Evolutionary conservation across 345 rosid genomes (phyloP).

Genomic region (Barbarea vulgaris): DNA sequence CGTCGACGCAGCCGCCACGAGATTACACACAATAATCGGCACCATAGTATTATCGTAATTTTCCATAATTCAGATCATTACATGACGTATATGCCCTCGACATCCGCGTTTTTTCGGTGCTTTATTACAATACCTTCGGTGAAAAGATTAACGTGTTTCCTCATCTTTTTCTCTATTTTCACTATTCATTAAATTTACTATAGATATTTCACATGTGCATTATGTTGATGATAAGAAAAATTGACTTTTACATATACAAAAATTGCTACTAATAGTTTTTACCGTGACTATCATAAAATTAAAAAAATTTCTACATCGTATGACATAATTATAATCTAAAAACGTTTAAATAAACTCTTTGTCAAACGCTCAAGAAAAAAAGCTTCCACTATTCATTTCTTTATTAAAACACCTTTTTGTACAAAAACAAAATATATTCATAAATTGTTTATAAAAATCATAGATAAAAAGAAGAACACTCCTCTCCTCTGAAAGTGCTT

Average conservation of each 20-base stretch:
- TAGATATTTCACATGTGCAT: no score
- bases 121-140: slow-evolving; percentile 34
- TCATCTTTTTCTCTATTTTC: background rate
- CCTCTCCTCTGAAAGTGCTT: slow-evolving; percentile 21
- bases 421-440: background rate
- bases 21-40: background rate
- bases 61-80: no score
- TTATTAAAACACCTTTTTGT: slow-evolving; percentile 25
- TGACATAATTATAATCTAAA: background rate
- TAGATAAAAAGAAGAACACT: slow-evolving; percentile 34
- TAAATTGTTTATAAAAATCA: background rate
- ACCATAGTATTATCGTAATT: background rate
- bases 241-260: no score
- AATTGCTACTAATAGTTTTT: no score
- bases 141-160: slow-evolving; percentile 31
- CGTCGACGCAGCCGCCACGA: slow-evolving; percentile 39
- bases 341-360: background rate
- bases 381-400: slow-evolving; percentile 12
- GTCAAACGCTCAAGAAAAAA: background rate
- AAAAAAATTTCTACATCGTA: background rate
- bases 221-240: background rate
- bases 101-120: slow-evolving; percentile 31
- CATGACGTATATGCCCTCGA: slow-evolving; percentile 27
- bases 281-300: background rate
- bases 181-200: background rate